Base-by-base conservation (phyloP, 257 asterid genomes). In the Plantago major region DNA sequence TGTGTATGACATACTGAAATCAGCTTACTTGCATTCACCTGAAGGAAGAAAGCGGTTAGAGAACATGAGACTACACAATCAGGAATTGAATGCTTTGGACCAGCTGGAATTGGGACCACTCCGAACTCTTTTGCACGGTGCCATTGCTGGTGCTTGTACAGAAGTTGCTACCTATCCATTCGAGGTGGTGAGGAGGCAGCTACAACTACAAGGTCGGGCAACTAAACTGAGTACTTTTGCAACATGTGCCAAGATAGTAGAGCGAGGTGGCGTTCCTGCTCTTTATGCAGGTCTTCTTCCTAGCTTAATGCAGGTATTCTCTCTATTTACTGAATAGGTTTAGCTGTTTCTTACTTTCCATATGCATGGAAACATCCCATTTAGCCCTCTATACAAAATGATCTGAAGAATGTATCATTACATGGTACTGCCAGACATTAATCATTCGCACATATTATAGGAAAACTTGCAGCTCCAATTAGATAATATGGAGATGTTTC, bases 81-180 rank as follows among this genome's bases (percentile, higher is more conserved):
- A 71, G 45, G 96, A 86, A 67, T 73, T 86, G 78, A 92, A 74
- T 73, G 97, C 96, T 60, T 74, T 92, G 33, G 90, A 89, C 74
- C 95, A 80, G 75, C 85, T 92, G 64, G 99, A 92, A 71, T 71
- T 92, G 74, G 99, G 99, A 54, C 90, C 99, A 11, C 19, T 79
- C 47, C 78, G 99, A 80, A 92, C 99, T 64, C 81, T 92, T 46
- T 75, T 92, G 68, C 88, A 92, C 16, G 98, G 98, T 48, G 98
- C 98, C 58, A 83, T 89, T 72, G 83, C 97, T 49, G 99, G 99
- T 65, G 99, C 96, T 72, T 92, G 99, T 74, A 91, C 99, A 10
- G 99, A 92, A 87, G 99, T 70, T 53, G 95, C 93, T 56, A 86
- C 96, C 44, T 92, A 89, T 66, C 99, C 99, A 0, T 92, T 92